Percentiles rank a stretch among this genome's conserved stretches.
phyloP scores from a whole-genome alignment of 164 flowering plant genomes.

The Sextonia rubra region DNA sequence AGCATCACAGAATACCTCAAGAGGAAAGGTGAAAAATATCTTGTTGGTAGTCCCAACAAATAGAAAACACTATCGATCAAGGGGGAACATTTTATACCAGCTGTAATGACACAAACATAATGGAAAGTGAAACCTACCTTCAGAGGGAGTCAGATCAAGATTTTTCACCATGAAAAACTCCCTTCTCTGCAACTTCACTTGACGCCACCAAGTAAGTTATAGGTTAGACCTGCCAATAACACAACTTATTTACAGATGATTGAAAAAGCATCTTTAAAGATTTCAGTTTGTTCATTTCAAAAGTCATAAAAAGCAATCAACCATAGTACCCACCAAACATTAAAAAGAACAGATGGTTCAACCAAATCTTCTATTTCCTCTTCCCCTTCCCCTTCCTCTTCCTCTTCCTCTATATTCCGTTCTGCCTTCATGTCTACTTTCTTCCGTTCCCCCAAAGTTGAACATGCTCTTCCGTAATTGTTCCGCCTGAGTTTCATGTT shows the following conservation, averaged over 20 bases:
- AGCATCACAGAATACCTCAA: too few species aligned
- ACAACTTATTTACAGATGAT: background rate
- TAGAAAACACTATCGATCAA: background rate
- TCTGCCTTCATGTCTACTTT: slow-evolving; percentile 6
- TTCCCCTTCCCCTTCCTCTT: slow-evolving; percentile 25
- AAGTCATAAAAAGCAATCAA: background rate
- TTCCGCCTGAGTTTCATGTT: slow-evolving; percentile 40
- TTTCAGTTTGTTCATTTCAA: background rate
- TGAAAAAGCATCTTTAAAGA: background rate
- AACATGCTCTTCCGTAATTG: slow-evolving; percentile 73
- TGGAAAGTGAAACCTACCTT: background rate
- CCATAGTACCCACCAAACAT: background rate
- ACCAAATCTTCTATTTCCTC: slow-evolving; percentile 18
- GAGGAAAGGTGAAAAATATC: background rate
- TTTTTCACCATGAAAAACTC: background rate
- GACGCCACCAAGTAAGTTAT: background rate
- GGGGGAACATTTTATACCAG: background rate
- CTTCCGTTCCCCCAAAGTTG: slow-evolving; percentile 47
- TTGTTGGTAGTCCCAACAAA: background rate
- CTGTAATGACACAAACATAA: background rate
- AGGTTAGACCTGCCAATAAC: background rate
- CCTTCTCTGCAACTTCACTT: background rate
- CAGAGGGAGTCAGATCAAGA: background rate
- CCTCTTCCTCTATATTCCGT: slow-evolving; percentile 26
- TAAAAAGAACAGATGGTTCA: background rate